These are phyloP conservation scores for Fraxinus dipetala DNA, from an alignment of 305 asterid genomes.

Conservation along the genomic window DNA sequence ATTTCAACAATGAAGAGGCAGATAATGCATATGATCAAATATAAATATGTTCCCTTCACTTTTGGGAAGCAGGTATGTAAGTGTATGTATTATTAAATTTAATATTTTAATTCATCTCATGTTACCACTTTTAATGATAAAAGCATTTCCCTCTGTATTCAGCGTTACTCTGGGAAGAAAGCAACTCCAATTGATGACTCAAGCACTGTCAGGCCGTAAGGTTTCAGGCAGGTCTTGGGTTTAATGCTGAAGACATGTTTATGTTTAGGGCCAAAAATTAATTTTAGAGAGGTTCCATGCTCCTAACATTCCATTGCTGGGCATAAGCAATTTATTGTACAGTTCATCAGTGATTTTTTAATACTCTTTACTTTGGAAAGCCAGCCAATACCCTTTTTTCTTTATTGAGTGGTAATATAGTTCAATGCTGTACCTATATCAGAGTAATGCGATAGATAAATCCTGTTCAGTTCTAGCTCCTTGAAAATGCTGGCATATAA, in stretches of 20 bases:
- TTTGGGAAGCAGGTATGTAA: slow-evolving; percentile 79
- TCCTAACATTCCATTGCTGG: neutral
- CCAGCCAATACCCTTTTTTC: slow-evolving; percentile 19
- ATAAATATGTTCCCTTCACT: slow-evolving; percentile 86
- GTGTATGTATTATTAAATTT: slow-evolving; percentile 4
- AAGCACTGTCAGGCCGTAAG: slow-evolving; percentile 47
- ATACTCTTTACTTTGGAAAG: slow-evolving; percentile 19
- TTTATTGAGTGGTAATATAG: slow-evolving; percentile 12
- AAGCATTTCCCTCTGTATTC: slow-evolving; percentile 27
- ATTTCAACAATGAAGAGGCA: slow-evolving; percentile 94
- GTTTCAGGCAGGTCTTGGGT: slow-evolving; percentile 39
- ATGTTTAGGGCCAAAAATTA: neutral
- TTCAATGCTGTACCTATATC: neutral
- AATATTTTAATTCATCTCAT: neutral
- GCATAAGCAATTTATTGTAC: slow-evolving; percentile 4
- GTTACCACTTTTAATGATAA: slow-evolving; percentile 4
- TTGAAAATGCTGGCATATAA: neutral
- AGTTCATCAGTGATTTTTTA: slow-evolving; percentile 20
- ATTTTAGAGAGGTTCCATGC: neutral
- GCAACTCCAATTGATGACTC: slow-evolving; percentile 55
- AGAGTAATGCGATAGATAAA: neutral
- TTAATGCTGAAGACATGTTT: slow-evolving; percentile 24
- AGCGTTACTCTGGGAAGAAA: slow-evolving; percentile 85
- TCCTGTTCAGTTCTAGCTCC: neutral
- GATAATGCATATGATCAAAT: slow-evolving; percentile 94